Evolutionary conservation across 352 stramenopile genomes (phyloP), one percentile per base, ranked within the genome.

Genomic region (Achlya hypogyna): DNA sequence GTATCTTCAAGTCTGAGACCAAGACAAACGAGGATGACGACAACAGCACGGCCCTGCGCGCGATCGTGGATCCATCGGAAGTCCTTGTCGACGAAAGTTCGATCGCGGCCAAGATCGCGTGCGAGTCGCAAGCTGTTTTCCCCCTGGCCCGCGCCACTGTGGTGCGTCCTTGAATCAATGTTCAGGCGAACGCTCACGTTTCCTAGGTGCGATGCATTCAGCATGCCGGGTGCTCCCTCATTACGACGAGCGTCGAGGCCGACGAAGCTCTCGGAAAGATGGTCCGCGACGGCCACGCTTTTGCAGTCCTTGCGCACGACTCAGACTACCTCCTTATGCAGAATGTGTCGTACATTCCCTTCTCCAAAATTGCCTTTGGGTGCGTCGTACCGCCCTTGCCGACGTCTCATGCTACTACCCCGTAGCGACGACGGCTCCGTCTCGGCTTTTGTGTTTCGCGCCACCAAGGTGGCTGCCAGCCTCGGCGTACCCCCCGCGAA

Each of bases 291-390:
- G 77, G 75, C 5, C 25, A 75, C 34, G 79, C 79, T 0, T 90
- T 78, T 52, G 85, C 85, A 0, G 82, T 91, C 9, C 71, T 96
- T 9, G 82, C 74, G 0, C 78, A 92, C 42, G 89, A 97, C 74
- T 96, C 87, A 58, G 89, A 97, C 63, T 97, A 95, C 67, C 67
- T 96, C 18, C 78, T 88, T 64, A 94, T 96, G 83, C 78, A 77
- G 8, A 79, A 79, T 9, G 76, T 87, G 8, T 75, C 73, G 52
- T 97, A 96, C 64, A 92, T 96, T 54, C 84, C 84, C 9, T 89
- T 95, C 51, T 47, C 49, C n/a, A 43, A 52, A 14, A 34, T 76
- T 25, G 8, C 22, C 18, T 20, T 40, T 18, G 49, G 49, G 16
- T 49, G 56, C 18, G 53, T 72, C 4, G 25, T 62, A 8, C n/a